phyloP scores from a whole-genome alignment of 78 protist species.

The Guillardia theta region DNA sequence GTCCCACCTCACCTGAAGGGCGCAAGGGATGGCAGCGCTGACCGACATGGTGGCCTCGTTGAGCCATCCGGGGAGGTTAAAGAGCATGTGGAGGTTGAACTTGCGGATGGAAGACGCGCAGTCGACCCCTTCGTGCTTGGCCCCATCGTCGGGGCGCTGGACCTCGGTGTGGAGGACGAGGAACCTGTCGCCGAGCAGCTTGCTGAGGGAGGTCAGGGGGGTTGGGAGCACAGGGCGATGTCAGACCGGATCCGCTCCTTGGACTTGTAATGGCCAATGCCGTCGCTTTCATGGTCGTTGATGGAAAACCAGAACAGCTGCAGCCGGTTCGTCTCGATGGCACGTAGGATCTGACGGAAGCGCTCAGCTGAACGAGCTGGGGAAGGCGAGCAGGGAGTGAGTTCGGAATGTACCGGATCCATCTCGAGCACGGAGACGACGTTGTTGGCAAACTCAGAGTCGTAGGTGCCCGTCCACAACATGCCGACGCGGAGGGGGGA shows the following conservation, averaged over 20 bases:
- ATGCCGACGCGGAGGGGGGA: background rate
- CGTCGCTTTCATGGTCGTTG: background rate
- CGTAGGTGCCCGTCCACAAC: background rate
- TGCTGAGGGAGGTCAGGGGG: background rate
- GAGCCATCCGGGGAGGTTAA: constrained; percentile 16
- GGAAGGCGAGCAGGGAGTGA: too few relatives aligned
- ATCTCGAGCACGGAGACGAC: background rate
- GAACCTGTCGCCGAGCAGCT: background rate
- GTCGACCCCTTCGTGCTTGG: background rate
- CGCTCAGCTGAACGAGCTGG: too few relatives aligned
- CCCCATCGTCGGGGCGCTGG: background rate
- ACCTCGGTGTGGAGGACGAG: background rate
- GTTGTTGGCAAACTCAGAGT: background rate
- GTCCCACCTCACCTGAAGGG: background rate
- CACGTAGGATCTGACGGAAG: too few relatives aligned
- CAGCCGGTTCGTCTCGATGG: too few relatives aligned
- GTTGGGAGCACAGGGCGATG: too few relatives aligned
- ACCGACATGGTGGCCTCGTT: background rate
- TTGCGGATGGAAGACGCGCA: background rate
- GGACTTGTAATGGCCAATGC: background rate
- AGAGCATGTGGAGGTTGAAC: background rate
- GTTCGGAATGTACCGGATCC: too few relatives aligned
- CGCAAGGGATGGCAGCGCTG: background rate
- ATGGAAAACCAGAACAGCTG: background rate
- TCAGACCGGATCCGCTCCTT: too few relatives aligned